phyloP scores from a whole-genome alignment of 2,329 filamentous ascomycete genomes.

The Neonectria punicea region DNA sequence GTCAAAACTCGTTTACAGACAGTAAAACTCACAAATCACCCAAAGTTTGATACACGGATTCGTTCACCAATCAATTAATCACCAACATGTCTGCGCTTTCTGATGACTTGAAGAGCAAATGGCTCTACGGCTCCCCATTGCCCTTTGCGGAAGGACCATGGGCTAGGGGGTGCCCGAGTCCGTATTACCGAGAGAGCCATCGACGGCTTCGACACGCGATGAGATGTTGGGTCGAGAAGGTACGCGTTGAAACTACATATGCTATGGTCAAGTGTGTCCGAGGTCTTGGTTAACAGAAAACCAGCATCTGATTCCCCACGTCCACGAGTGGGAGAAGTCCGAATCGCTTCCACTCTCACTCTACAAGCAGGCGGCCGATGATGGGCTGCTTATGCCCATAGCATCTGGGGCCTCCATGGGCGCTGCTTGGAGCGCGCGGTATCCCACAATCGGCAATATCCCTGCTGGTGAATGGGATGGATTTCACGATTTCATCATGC shows the following conservation, averaged over 20 bases:
- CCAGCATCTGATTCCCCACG: constrained; percentile 12
- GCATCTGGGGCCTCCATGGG: constrained; percentile 9
- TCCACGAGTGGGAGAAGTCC: constrained; percentile 15
- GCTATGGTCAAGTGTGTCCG: too few relatives aligned
- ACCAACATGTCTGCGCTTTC: constrained; percentile 4
- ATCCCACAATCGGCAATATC: constrained; percentile 17
- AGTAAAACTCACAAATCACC: not conserved
- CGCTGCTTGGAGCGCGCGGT: constrained; percentile 2
- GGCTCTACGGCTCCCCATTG: constrained; percentile 14
- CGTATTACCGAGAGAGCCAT: constrained; percentile 19
- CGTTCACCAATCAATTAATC: not conserved
- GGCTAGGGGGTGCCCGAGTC: constrained; percentile 18
- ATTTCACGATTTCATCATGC: constrained; percentile 19
- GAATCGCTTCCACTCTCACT: constrained; percentile 5
- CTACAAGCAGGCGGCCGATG: constrained; percentile 14
- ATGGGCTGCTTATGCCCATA: constrained; percentile 15
- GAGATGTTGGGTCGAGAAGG: constrained; percentile 17
- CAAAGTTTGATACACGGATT: not conserved
- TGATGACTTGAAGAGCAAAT: constrained; percentile 6
- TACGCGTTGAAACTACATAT: not conserved
- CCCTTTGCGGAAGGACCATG: constrained; percentile 19
- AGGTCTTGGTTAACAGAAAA: not conserved
- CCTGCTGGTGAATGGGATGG: constrained; percentile 17
- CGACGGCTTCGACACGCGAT: constrained; percentile 14
- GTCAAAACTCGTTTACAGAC: not conserved